A percentile compares a stretch with the other conserved stretches of the same genome.
These are phyloP conservation scores for Trichosporon ovoides DNA, from an alignment of 1,284 basidiomycete genomes.

Conservation along the genomic window DNA sequence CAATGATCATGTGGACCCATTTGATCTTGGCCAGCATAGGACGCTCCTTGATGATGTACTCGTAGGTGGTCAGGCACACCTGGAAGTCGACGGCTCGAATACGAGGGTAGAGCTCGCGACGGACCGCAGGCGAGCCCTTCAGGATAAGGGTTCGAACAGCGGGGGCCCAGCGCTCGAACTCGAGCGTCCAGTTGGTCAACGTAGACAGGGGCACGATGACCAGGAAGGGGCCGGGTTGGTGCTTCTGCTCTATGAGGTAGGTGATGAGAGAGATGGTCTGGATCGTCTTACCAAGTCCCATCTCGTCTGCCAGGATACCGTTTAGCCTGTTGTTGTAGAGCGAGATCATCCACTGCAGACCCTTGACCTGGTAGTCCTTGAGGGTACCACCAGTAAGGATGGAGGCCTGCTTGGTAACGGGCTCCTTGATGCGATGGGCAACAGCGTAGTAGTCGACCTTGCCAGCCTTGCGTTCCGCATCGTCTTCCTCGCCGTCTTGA, in stretches of 20 bases:
- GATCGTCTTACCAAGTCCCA: constrained; percentile 95
- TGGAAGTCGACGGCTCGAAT: constrained; percentile 67
- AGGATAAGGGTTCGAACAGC: constrained; percentile 78
- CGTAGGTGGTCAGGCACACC: constrained; percentile 94
- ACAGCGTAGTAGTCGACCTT: constrained; percentile 97
- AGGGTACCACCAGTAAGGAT: constrained; percentile 78
- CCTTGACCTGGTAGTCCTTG: constrained; percentile 91
- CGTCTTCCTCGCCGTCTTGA: constrained; percentile 59
- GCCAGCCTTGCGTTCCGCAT: constrained; percentile 53
- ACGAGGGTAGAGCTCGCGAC: constrained; percentile 43
- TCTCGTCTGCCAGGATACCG: constrained; percentile 89
- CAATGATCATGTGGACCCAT: constrained; percentile 99
- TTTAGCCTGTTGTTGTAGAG: constrained; percentile 88
- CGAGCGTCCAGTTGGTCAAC: constrained; percentile 96
- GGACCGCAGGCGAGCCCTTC: constrained; percentile 76
- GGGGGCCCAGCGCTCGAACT: constrained; percentile 97
- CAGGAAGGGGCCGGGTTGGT: constrained; percentile 88
- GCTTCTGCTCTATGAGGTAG: constrained; percentile 90
- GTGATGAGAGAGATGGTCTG: constrained; percentile 94
- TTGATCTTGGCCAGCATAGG: constrained; percentile 84
- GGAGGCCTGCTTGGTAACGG: constrained; percentile 71
- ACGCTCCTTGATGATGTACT: constrained; percentile 98
- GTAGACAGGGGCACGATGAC: constrained; percentile 99
- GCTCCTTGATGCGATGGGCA: constrained; percentile 90
- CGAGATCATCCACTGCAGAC: constrained; percentile 94